Percentiles rank a stretch among this genome's conserved stretches.
phyloP scores from a whole-genome alignment of 371 early-diverging fungal genomes.

The Apophysomyces variabilis region DNA sequence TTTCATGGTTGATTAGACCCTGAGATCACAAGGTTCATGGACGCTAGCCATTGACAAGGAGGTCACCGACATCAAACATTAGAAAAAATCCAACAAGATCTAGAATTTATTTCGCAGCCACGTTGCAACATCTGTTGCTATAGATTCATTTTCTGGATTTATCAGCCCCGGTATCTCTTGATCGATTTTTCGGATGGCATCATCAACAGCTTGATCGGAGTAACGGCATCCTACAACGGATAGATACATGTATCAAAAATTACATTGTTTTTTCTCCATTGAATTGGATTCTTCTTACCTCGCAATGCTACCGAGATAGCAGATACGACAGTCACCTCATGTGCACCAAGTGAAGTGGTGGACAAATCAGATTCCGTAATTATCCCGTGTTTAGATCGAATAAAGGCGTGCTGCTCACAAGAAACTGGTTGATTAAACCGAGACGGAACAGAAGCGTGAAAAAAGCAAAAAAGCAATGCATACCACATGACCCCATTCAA shows the following conservation, averaged over 20 bases:
- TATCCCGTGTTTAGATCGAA: slow-evolving; percentile 44
- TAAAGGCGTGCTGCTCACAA: slow-evolving; percentile 23
- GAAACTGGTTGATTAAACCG: not conserved
- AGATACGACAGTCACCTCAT: slow-evolving; percentile 43
- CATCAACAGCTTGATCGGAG: slow-evolving; percentile 75
- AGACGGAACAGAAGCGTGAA: too few relatives aligned
- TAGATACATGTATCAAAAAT: too few relatives aligned
- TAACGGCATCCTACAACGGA: slow-evolving; percentile 34
- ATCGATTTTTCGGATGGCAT: slow-evolving; percentile 55
- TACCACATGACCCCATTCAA: slow-evolving; percentile 71
- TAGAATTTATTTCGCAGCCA: slow-evolving; percentile 29
- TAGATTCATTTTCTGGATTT: slow-evolving; percentile 36
- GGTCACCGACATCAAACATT: not conserved
- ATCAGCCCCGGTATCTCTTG: slow-evolving; percentile 44
- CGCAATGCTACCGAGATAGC: slow-evolving; percentile 44
- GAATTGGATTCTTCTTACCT: slow-evolving; percentile 28
- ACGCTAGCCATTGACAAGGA: not conserved
- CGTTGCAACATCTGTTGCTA: slow-evolving; percentile 26
- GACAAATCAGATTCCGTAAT: slow-evolving; percentile 44
- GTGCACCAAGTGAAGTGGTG: slow-evolving; percentile 28
- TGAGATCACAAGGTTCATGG: not conserved
- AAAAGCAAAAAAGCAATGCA: not conserved
- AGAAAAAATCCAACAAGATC: not conserved
- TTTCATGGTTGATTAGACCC: not conserved
- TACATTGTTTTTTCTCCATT: too few relatives aligned